A percentile compares a stretch with the other conserved stretches of the same genome.
Conservation (phyloP, 345 rosid genomes). For the Iberis pinnata region DNA sequence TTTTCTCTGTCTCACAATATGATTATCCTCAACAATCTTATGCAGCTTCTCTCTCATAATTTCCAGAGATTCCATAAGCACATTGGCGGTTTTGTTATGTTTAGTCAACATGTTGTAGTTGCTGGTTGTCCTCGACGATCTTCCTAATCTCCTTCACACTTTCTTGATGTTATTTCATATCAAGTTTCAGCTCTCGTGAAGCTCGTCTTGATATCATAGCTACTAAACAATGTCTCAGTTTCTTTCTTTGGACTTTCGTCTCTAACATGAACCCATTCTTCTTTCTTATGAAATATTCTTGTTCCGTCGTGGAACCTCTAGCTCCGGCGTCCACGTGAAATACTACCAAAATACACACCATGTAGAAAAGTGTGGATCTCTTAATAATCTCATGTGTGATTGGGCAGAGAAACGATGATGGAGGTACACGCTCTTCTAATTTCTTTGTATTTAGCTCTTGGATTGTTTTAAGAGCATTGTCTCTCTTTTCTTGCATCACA, state of each 20-base stretch:
- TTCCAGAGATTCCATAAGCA: slow-evolving; percentile 51
- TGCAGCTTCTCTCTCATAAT: slow-evolving; percentile 59
- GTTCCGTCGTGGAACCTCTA: slow-evolving; percentile 53
- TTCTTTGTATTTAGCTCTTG: too few relatives aligned
- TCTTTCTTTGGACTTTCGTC: slow-evolving; percentile 46
- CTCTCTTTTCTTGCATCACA: too few relatives aligned
- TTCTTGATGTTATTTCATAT: slow-evolving; percentile 72
- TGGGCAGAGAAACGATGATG: too few relatives aligned
- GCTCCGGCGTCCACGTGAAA: slow-evolving; percentile 81
- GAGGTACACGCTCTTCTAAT: too few relatives aligned
- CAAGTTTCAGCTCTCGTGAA: slow-evolving; percentile 61
- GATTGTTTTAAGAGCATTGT: too few relatives aligned
- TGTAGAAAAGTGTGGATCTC: slow-evolving; percentile 76
- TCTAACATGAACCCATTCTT: slow-evolving; percentile 64
- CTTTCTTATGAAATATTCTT: slow-evolving; percentile 83
- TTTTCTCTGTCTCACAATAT: slow-evolving; percentile 67
- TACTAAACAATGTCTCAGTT: slow-evolving; percentile 52
- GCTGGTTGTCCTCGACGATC: slow-evolving; percentile 75
- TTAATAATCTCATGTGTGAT: too few relatives aligned
- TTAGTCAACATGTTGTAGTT: slow-evolving; percentile 48
- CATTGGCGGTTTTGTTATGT: slow-evolving; percentile 38
- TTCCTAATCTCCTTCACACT: slow-evolving; percentile 55
- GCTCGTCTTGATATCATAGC: slow-evolving; percentile 73
- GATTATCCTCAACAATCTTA: slow-evolving; percentile 49
- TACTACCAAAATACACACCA: slow-evolving; percentile 68